Percentiles rank a stretch among this genome's conserved stretches.
These are phyloP conservation scores for Colletotrichum agaves DNA, from an alignment of 2,329 filamentous ascomycete species.

Conservation along the genomic window DNA sequence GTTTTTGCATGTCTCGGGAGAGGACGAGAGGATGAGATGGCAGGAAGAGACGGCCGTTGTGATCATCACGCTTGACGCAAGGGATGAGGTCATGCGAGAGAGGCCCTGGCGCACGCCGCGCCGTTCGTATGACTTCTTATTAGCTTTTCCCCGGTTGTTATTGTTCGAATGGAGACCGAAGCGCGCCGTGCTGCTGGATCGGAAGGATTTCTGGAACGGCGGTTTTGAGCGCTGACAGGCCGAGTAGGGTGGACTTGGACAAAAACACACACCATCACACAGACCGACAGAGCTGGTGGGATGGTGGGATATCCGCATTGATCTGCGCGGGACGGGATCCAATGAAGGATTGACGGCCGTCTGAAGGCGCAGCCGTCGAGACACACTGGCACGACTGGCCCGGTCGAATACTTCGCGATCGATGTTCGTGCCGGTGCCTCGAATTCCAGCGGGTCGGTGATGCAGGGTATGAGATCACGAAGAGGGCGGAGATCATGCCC, in stretches of 20 bases:
- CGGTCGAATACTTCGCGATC: conserved; percentile 18
- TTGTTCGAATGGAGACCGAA: not conserved
- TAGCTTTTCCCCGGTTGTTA: not conserved
- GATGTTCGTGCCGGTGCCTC: not conserved
- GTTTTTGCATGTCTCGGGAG: conserved; percentile 26
- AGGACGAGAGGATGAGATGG: not conserved
- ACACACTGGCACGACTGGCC: conserved; percentile 15
- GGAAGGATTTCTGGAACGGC: conserved; percentile 8
- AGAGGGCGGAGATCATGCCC: conserved; percentile 5
- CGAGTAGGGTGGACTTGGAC: not conserved
- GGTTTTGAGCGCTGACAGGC: conserved; percentile 12
- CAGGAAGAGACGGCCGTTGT: conserved; percentile 13
- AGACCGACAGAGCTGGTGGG: not conserved
- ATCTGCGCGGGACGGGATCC: conserved; percentile 25
- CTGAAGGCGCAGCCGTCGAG: conserved; percentile 19
- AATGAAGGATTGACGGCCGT: conserved; percentile 20
- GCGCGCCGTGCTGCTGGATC: not conserved
- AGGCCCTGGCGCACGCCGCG: conserved; percentile 9
- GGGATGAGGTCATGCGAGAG: conserved; percentile 24
- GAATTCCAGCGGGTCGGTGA: not conserved
- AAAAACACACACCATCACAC: not conserved
- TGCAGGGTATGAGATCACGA: conserved; percentile 28
- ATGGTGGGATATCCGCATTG: conserved; percentile 7
- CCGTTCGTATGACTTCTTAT: not conserved
- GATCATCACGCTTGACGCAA: conserved; percentile 29